Evolutionary conservation across 306 rosid species (phyloP).

Genomic region (Pachyrhizus erosus): DNA sequence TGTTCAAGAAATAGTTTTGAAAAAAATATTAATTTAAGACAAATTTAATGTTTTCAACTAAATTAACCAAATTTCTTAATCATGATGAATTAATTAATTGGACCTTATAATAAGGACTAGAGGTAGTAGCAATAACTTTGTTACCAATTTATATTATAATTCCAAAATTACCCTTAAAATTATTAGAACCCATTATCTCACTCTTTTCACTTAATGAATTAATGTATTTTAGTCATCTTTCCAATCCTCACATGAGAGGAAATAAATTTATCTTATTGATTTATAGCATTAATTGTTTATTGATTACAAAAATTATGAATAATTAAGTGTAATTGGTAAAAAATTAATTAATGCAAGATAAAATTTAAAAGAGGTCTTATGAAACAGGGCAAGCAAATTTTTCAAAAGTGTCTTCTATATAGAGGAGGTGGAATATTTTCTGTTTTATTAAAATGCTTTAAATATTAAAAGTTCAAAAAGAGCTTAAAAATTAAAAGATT

Average conservation of each 20-base stretch:
- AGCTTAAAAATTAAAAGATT: not conserved
- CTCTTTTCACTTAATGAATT: not conserved
- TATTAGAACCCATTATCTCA: not conserved
- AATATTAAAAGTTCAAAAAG: not conserved
- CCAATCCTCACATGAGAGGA: not conserved
- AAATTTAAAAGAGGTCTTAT: not conserved
- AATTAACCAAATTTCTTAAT: too few relatives aligned
- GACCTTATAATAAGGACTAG: too few relatives aligned
- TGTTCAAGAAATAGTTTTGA: too few relatives aligned
- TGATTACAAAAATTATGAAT: not conserved
- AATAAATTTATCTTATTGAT: not conserved
- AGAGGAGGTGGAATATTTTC: not conserved
- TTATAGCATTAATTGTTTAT: not conserved
- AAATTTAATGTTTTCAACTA: too few relatives aligned
- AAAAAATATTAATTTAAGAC: too few relatives aligned
- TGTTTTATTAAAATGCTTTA: constrained; percentile 9
- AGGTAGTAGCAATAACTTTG: too few relatives aligned
- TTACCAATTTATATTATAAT: not conserved
- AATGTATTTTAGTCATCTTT: not conserved
- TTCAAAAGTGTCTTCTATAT: not conserved
- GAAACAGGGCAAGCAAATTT: not conserved
- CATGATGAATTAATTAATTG: too few relatives aligned
- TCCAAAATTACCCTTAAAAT: not conserved
- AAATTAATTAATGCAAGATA: too few relatives aligned
- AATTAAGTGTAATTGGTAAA: not conserved